These are phyloP conservation scores for Nemania bipapillata DNA, from an alignment of 2,329 filamentous ascomycete species.

Conservation along the genomic window DNA sequence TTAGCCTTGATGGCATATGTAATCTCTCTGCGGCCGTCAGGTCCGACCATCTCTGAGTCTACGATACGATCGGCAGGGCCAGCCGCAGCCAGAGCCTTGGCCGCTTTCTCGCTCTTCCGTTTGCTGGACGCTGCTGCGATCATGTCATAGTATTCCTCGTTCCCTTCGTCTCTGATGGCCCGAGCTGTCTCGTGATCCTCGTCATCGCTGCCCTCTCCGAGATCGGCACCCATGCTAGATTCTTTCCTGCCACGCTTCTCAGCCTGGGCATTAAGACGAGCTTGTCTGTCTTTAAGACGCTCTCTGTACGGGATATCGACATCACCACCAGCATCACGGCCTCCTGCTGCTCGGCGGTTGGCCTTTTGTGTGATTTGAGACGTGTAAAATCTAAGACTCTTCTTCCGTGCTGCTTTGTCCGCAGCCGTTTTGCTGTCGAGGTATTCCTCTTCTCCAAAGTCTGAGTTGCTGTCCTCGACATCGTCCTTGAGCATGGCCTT, in stretches of 20 bases:
- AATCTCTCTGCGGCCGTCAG: slow-evolving; percentile 91
- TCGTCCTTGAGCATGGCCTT: slow-evolving; percentile 48
- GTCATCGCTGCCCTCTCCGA: slow-evolving; percentile 74
- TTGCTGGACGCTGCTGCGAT: slow-evolving; percentile 74
- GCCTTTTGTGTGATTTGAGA: slow-evolving; percentile 96
- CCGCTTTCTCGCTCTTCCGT: slow-evolving; percentile 78
- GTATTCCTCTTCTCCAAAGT: slow-evolving; percentile 89
- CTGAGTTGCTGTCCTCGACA: slow-evolving; percentile 72
- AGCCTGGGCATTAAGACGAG: slow-evolving; percentile 86
- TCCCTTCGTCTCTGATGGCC: slow-evolving; percentile 65
- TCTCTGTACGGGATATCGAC: slow-evolving; percentile 88
- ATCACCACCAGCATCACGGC: slow-evolving; percentile 80
- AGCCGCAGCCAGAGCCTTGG: slow-evolving; percentile 67
- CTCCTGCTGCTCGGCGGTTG: slow-evolving; percentile 80
- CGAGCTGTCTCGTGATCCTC: slow-evolving; percentile 68
- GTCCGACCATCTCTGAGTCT: slow-evolving; percentile 74
- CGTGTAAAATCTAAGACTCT: slow-evolving; percentile 95
- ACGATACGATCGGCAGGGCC: slow-evolving; percentile 72
- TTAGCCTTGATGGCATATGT: slow-evolving; percentile 96
- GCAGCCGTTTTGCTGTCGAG: slow-evolving; percentile 82
- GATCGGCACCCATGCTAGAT: slow-evolving; percentile 70
- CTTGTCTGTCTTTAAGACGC: slow-evolving; percentile 84
- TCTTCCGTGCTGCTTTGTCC: slow-evolving; percentile 89
- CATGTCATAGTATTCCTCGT: slow-evolving; percentile 91
- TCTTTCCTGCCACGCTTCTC: slow-evolving; percentile 80